phyloP scores from a whole-genome alignment of 2,329 filamentous ascomycete genomes.

The Neonectria magnoliae region DNA sequence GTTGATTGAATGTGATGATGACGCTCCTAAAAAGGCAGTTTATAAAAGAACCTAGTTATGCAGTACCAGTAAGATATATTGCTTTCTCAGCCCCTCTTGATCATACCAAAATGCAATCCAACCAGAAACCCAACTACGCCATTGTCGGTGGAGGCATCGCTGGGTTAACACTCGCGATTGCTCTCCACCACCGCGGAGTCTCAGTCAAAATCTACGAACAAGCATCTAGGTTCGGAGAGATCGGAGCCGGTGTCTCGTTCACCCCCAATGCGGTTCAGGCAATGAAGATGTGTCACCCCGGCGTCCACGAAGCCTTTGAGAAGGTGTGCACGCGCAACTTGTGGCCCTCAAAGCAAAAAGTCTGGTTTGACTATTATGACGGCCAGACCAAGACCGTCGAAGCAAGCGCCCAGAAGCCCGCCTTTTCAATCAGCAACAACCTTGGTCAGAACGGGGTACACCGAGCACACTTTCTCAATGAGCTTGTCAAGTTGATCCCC shows the following conservation, averaged over 20 bases:
- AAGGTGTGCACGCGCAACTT: constrained; percentile 39
- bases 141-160: constrained; percentile 64
- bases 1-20: neutral
- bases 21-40: neutral
- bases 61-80: too few species aligned
- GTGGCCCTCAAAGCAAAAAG: constrained; percentile 35
- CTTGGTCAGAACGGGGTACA: constrained; percentile 47
- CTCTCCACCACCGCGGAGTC: constrained; percentile 54
- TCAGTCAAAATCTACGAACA: constrained; percentile 59
- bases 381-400: constrained; percentile 27
- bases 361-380: constrained; percentile 40
- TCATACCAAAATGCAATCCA: constrained; percentile 6
- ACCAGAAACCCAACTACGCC: constrained; percentile 47
- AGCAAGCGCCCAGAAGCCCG: neutral
- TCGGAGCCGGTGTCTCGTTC: constrained; percentile 63
- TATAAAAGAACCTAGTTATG: neutral
- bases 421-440: constrained; percentile 32
- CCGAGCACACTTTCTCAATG: constrained; percentile 52
- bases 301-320: constrained; percentile 46
- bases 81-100: neutral
- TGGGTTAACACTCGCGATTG: constrained; percentile 59
- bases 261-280: constrained; percentile 61
- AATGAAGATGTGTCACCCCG: constrained; percentile 51
- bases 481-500: constrained; percentile 52
- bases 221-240: constrained; percentile 53